These are phyloP conservation scores for Aphanomyces invadans DNA, from an alignment of 352 stramenopile species.

Conservation along the genomic window DNA sequence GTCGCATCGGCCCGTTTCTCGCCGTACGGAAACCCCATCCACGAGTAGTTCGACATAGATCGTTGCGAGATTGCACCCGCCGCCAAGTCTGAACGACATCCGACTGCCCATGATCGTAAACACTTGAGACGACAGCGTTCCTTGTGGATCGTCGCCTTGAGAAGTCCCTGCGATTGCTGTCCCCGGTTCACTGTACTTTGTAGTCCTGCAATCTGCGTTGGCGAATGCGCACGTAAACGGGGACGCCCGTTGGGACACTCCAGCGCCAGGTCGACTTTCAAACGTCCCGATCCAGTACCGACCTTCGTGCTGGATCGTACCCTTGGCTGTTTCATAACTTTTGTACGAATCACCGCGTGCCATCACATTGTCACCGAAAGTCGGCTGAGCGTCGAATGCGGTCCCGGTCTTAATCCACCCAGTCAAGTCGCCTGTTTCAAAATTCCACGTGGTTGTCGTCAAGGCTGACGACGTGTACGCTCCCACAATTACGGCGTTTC, in stretches of 20 bases:
- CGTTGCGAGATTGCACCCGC: constrained; percentile 87
- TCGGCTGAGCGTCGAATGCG: constrained; percentile 92
- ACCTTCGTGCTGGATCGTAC: constrained; percentile 46
- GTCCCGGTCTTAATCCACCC: constrained; percentile 90
- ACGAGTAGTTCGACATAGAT: constrained; percentile 93
- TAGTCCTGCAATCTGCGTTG: constrained; percentile 47
- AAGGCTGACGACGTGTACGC: constrained; percentile 57
- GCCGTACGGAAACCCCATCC: constrained; percentile 82
- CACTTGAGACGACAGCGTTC: constrained; percentile 90
- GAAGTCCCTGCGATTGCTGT: constrained; percentile 51
- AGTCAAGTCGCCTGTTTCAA: constrained; percentile 93
- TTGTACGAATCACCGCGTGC: constrained; percentile 68
- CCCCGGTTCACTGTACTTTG: constrained; percentile 74
- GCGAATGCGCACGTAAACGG: constrained; percentile 55
- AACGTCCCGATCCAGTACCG: constrained; percentile 94
- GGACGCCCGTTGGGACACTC: constrained; percentile 36
- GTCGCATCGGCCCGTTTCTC: constrained; percentile 82
- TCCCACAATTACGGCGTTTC: constrained; percentile 69
- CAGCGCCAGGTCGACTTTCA: constrained; percentile 79
- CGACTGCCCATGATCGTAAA: constrained; percentile 86
- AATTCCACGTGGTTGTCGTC: constrained; percentile 93
- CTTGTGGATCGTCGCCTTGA: constrained; percentile 87
- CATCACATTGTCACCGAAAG: constrained; percentile 92
- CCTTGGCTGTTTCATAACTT: constrained; percentile 22
- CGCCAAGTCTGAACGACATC: constrained; percentile 92